phyloP scores from a whole-genome alignment of 495 filamentous ascomycete genomes.

The Rostrohypoxylon terebratum region DNA sequence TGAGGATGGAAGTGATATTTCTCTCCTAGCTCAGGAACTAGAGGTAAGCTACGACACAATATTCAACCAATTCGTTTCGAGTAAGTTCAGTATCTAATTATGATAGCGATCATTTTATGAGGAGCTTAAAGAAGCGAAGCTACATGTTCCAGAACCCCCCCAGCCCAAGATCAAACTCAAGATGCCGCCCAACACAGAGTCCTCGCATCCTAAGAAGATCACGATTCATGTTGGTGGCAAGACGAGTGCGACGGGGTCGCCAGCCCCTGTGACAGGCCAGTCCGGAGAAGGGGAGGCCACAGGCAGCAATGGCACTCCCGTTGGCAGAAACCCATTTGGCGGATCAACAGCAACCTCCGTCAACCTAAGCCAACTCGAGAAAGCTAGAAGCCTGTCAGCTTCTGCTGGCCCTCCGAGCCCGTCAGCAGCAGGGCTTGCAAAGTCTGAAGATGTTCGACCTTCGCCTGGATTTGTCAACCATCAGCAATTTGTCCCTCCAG shows the following conservation, averaged over 20 bases:
- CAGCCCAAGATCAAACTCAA: slow-evolving; percentile 84
- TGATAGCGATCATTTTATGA: slow-evolving; percentile 71
- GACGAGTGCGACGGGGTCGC: slow-evolving; percentile 63
- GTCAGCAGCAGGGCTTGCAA: slow-evolving; percentile 55
- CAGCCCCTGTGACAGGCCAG: slow-evolving; percentile 63
- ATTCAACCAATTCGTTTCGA: neutral
- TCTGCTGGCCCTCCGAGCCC: slow-evolving; percentile 63
- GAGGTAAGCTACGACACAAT: slow-evolving; percentile 65
- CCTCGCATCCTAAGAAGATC: slow-evolving; percentile 62
- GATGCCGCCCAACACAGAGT: slow-evolving; percentile 58
- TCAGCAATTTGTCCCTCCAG: slow-evolving; percentile 48
- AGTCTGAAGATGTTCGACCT: slow-evolving; percentile 58
- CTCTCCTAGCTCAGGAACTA: slow-evolving; percentile 74
- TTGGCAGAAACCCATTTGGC: slow-evolving; percentile 42
- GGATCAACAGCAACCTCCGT: slow-evolving; percentile 42
- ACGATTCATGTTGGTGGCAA: slow-evolving; percentile 66
- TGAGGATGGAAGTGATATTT: slow-evolving; percentile 86
- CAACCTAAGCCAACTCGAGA: slow-evolving; percentile 52
- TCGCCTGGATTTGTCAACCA: slow-evolving; percentile 49
- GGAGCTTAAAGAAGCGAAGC: slow-evolving; percentile 75
- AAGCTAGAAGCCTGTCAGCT: slow-evolving; percentile 58
- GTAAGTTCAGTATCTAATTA: slow-evolving; percentile 45
- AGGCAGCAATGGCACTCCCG: slow-evolving; percentile 46
- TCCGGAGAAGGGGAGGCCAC: slow-evolving; percentile 52
- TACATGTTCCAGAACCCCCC: slow-evolving; percentile 69